Evolutionary conservation across 129 eudicot genomes (phyloP), one percentile per base, ranked within the genome.

Genomic region (Flaveria sonorensis): DNA sequence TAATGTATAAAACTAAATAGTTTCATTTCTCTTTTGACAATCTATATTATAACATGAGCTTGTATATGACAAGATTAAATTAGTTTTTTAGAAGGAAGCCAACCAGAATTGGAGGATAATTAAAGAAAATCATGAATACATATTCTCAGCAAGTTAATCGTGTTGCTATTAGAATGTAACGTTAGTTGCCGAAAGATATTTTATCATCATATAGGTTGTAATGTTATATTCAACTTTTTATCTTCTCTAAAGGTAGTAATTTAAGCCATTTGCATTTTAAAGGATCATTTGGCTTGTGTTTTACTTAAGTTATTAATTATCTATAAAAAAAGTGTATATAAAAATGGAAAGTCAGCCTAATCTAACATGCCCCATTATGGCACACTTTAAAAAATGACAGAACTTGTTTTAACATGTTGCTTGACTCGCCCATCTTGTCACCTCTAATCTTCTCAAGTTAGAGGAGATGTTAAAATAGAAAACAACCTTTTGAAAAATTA

Each of bases 81-180:
- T 23, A 23, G 66, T 60, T 60, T 24, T n/a, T 60, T 40, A 12
- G 2, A 60, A 60, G 39, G 4, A 21, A 60, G 19, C 66, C n/a
- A 12, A 23, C 39, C 39, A 24, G 39, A 60, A 23, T 23, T 9
- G 0, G 14, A 10, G 39, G 66, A 24, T 24, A 60, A 4, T 23
- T 2, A 26, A 77, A n/a, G n/a, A 24, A 15, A 15, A 65, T 65
- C 56, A 73, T 57, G 55, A 59, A 39, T 12, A 59, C n/a, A 28
- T 20, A 40, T 19, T 23, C 36, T 32, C 20, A 1, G 14, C 40
- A 4, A 57, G 46, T 21, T 57, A 57, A 61, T 21, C 9, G 13
- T 40, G 39, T 21, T 56, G 14, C 39, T 73, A 16, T 59, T 16
- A 59, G 39, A 21, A 56, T 59, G n/a, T 72, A 32, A 73, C 26